Conservation (phyloP, 176 grass and related monocot species). For the Themeda triandra region DNA sequence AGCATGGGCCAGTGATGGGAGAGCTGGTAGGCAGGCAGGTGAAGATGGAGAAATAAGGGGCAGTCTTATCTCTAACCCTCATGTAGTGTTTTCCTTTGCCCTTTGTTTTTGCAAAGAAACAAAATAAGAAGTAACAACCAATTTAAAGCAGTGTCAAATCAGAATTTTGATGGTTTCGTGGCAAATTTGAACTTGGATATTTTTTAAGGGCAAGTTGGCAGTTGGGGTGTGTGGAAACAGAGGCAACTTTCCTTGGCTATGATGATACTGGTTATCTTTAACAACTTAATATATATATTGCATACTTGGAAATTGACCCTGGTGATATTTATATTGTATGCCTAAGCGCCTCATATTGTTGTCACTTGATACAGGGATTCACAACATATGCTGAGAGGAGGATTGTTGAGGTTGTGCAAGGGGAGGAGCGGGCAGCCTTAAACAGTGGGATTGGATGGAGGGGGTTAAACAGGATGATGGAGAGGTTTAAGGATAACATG, state of each 20-base stretch:
- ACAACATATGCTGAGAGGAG: conserved; percentile 95
- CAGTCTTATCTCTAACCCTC: not conserved
- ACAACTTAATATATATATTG: not conserved
- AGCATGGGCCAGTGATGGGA: not conserved
- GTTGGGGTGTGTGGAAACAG: not conserved
- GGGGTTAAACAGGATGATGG: conserved; percentile 69
- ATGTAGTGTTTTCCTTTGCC: not conserved
- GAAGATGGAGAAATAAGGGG: not conserved
- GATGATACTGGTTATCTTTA: not conserved
- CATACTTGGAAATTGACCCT: no score
- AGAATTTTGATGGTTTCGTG: not conserved
- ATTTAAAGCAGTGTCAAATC: not conserved
- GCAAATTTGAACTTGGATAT: not conserved
- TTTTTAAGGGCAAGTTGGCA: not conserved
- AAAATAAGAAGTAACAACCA: not conserved
- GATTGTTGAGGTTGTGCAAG: conserved; percentile 93
- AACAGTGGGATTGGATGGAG: conserved; percentile 90
- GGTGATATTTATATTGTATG: no score
- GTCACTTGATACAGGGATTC: conserved; percentile 55
- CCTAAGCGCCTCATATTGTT: no score
- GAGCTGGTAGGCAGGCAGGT: not conserved
- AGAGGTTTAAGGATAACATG: conserved; percentile 94
- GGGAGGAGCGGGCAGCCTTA: conserved; percentile 74
- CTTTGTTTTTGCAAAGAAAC: not conserved
- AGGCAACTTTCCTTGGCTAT: not conserved